Base-by-base conservation (phyloP, 306 rosid genomes). In the Begonia masoniana region DNA sequence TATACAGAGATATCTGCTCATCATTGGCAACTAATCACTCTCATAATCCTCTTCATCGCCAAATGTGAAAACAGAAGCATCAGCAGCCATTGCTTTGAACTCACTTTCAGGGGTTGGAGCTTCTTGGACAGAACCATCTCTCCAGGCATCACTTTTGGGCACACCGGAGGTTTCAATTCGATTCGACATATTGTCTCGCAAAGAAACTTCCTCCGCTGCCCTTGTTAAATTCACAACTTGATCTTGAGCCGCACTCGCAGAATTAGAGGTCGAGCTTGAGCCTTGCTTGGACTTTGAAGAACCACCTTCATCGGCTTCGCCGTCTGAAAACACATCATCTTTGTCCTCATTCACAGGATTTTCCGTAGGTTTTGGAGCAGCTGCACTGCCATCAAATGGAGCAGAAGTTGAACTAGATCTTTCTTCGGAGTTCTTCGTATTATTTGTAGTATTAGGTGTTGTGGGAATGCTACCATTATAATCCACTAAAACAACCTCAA, bases 41-140 rank as follows among this genome's bases (percentile, higher is more conserved):
- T 86, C 96, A 5, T 77, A 86, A 73, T 92, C 99, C 58, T 92
- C 99, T 0, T 91, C 99, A 23, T 92, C 96, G 50, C 99, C 99
- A 19, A 92, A 92, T 9, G 96, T 69, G 59, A 92, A 86, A 15
- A 92, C 99, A 15, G 99, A 92, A 39, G 99, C 87, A 83, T 92
- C 99, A 21, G 99, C 99, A 9, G 96, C 99, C 96, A 92, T 86
- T 59, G 93, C 96, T 91, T 92, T 92, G 50, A 86, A 92, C 58
- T 92, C 99, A 61, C 99, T 92, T 59, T 79, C 88, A 1, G 88
- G 47, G 67, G 76, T 71, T 48, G 84, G 69, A 51, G 46, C 68
- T 57, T 72, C 84, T 3, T 55, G 13, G 57, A 66, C 57, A 13
- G 85, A 56, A 42, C 23, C 78, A 24, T 60, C 68, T 62, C 62